Evolutionary conservation across 2,329 filamentous ascomycete genomes (phyloP).

Genomic region (Helotiales sp.): DNA sequence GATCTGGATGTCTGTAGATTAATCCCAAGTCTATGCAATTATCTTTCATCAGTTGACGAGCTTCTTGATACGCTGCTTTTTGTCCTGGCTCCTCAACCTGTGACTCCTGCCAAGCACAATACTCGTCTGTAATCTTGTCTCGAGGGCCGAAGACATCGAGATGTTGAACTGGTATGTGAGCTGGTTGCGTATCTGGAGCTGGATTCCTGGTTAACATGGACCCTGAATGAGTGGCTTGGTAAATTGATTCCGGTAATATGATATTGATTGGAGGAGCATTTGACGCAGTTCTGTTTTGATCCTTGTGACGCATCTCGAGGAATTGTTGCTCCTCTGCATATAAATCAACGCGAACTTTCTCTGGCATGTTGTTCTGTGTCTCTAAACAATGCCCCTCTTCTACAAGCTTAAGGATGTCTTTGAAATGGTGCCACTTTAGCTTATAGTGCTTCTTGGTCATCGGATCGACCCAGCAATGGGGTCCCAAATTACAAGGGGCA

Average conservation of each 20-base stretch:
- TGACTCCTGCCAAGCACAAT: conserved; percentile 40
- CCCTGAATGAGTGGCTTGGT: conserved; percentile 38
- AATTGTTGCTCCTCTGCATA: not conserved
- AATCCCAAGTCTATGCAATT: conserved; percentile 39
- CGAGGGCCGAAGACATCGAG: conserved; percentile 35
- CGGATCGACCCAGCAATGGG: not conserved
- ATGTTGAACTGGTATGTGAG: conserved; percentile 15
- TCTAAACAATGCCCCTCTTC: not conserved
- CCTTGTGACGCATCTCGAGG: not conserved
- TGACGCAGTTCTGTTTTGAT: not conserved
- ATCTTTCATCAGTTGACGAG: conserved; percentile 36
- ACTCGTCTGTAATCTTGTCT: conserved; percentile 37
- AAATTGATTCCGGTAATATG: not conserved
- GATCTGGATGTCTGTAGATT: conserved; percentile 41
- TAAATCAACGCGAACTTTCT: not conserved
- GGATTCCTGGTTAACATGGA: conserved; percentile 34
- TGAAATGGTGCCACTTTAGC: not conserved
- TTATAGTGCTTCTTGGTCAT: not conserved
- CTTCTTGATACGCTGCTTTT: conserved; percentile 38
- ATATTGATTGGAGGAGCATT: not conserved
- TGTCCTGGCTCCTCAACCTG: conserved; percentile 28
- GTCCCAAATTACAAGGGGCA: not conserved
- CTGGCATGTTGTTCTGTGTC: not conserved
- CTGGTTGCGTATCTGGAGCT: conserved; percentile 3
- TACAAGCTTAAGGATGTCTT: not conserved